Base-by-base conservation (phyloP, 495 filamentous ascomycete genomes). In the Echria macrotheca region DNA sequence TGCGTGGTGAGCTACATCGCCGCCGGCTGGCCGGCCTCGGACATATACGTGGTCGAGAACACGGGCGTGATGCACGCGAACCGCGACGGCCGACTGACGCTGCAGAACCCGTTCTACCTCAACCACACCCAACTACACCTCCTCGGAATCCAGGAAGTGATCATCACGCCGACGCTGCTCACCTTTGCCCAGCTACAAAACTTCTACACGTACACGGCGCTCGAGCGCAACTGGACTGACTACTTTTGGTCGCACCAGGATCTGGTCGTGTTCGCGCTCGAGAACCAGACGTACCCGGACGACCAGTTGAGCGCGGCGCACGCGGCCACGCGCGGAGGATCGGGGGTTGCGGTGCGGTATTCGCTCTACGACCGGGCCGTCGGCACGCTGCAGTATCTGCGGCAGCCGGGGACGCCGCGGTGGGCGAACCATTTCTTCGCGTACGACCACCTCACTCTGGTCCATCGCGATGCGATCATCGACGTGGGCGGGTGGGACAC, bases 211-310 rank as follows among this genome's bases (percentile, higher is more conserved):
- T 53, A 46, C 57, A 78, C 52, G 1, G 54, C 58, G n/a, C 58
- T 60, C n/a, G 56, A 69, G 35, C 64, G 67, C 12, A 55, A 64
- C 19, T 81, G 77, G 77, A 63, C 63, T 17, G 59, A 72, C 55
- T 84, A 71, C 64, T 83, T 79, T 69, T 83, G 79, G 80, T 62
- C 68, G 26, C 79, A 82, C 50, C 75, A 78, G 69, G 81, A 84
- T 57, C 59, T 80, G 6, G 57, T 79, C 0, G 77, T 70, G 12
- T 61, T 83, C 23, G 74, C 74, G 25, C 49, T 64, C 54, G 68
- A 75, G 37, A 58, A 69, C 24, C 62, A 61, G 5, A 64, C 62
- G 5, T 48, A 50, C 21, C 46, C 54, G 33, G 55, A 50, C 8
- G 54, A 55, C 44, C 58, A 67, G 12, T 47, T 53, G 14, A 29